Conservation (phyloP, 768 basidiomycete species). For the Cystoderma amianthinum region DNA sequence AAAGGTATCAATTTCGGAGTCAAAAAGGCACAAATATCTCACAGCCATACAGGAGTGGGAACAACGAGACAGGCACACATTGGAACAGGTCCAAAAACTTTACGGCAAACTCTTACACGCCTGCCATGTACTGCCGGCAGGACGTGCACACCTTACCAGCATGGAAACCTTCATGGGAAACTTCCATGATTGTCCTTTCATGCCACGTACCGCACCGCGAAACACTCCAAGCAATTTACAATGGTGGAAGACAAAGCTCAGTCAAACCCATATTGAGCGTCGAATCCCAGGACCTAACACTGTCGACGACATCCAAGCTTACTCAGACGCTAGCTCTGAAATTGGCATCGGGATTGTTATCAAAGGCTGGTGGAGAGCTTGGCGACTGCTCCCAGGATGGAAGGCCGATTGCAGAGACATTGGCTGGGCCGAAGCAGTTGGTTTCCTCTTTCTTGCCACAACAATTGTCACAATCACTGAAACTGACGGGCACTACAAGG, state of each 20-base stretch:
- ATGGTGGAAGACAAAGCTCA: conserved; percentile 20
- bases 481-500: too few relatives aligned
- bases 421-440: conserved; percentile 38
- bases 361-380: conserved; percentile 20
- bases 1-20: conserved; percentile 13
- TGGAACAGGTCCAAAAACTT: conserved; percentile 20
- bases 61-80: conserved; percentile 9
- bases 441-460: conserved; percentile 23
- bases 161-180: conserved; percentile 21
- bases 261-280: not conserved
- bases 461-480: too few relatives aligned
- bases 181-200: conserved; percentile 16
- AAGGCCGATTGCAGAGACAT: conserved; percentile 25
- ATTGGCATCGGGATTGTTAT: conserved; percentile 18
- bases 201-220: conserved; percentile 10
- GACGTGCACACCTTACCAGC: conserved; percentile 25
- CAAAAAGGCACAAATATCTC: conserved; percentile 20
- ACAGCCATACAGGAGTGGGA: conserved; percentile 16
- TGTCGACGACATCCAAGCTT: conserved; percentile 18
- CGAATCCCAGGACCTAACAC: conserved; percentile 16
- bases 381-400: conserved; percentile 24
- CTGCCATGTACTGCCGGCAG: conserved; percentile 12
- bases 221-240: conserved; percentile 9
- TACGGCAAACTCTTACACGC: conserved; percentile 27
- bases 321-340: conserved; percentile 23